Evolutionary conservation across 306 rosid genomes (phyloP).

Genomic region (Trifolium repens): DNA sequence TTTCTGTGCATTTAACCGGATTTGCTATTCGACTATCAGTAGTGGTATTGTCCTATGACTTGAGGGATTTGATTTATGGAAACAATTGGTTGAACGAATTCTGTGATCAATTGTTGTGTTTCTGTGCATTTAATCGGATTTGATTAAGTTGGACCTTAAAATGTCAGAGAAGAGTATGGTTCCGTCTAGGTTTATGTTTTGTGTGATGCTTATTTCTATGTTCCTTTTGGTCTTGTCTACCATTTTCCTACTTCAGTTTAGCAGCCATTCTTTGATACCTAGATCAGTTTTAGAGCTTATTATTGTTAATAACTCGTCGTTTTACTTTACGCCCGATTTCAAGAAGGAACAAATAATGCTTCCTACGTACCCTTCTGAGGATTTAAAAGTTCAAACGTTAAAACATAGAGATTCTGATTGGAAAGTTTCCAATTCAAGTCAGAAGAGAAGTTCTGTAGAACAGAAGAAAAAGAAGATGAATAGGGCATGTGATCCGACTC

Average conservation of each 20-base stretch:
- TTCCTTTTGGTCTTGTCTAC: constrained; percentile 79
- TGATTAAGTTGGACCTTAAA: constrained; percentile 27
- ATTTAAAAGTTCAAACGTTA: constrained; percentile 32
- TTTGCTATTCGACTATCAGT: background rate
- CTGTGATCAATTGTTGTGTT: background rate
- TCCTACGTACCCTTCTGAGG: constrained; percentile 44
- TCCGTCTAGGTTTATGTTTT: constrained; percentile 68
- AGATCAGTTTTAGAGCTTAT: constrained; percentile 75
- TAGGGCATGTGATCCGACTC: constrained; percentile 49
- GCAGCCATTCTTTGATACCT: constrained; percentile 67
- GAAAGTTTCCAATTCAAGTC: constrained; percentile 46
- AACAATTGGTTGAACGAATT: background rate
- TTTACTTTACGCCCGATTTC: constrained; percentile 59
- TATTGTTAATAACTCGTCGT: constrained; percentile 66
- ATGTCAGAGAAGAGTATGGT: constrained; percentile 80
- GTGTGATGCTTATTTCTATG: constrained; percentile 64
- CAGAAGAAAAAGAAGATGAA: constrained; percentile 18
- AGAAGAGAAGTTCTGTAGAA: constrained; percentile 40
- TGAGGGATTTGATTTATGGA: constrained; percentile 26
- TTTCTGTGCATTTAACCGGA: background rate
- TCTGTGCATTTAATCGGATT: background rate
- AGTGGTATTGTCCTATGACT: too few species aligned
- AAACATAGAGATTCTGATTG: constrained; percentile 46
- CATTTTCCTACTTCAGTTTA: constrained; percentile 71
- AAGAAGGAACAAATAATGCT: constrained; percentile 45